These are phyloP conservation scores for Poterioochromonas sp. DNA, from an alignment of 352 stramenopile species.

Conservation along the genomic window DNA sequence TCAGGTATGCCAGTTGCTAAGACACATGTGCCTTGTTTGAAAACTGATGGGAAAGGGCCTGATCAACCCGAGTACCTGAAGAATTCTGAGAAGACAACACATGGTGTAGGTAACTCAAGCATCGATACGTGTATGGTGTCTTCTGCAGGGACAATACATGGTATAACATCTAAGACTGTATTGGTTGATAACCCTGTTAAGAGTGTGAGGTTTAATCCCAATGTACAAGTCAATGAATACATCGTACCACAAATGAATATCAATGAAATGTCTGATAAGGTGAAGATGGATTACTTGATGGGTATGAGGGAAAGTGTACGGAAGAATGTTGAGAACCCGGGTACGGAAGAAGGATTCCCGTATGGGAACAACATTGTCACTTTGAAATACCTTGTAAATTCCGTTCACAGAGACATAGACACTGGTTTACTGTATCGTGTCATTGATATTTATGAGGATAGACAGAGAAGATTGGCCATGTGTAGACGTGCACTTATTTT, in stretches of 20 bases:
- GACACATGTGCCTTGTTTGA: conserved; percentile 1
- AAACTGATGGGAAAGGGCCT: conserved; percentile 20
- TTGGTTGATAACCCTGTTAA: not conserved
- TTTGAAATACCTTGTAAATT: conserved; percentile 1
- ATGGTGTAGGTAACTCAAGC: conserved; percentile 14
- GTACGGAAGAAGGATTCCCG: conserved; percentile 16
- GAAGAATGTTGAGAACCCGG: conserved; percentile 3
- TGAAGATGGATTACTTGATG: conserved; percentile 23
- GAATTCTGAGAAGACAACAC: conserved; percentile 26
- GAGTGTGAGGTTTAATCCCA: conserved; percentile 22
- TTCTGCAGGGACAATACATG: conserved; percentile 13
- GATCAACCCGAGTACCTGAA: conserved; percentile 28
- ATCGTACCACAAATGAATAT: conserved; percentile 27
- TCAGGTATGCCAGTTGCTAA: too few relatives aligned
- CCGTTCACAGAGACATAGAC: conserved; percentile 7
- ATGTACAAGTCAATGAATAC: conserved; percentile 24
- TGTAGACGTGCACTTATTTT: conserved; percentile 13
- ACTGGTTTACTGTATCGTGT: conserved; percentile 15
- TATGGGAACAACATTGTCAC: conserved; percentile 4
- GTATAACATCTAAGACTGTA: conserved; percentile 28
- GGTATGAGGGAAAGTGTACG: conserved; percentile 22
- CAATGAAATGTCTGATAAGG: conserved; percentile 27
- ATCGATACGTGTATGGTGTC: conserved; percentile 14
- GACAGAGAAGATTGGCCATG: conserved; percentile 10
- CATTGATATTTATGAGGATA: conserved; percentile 25